Conservation (phyloP, 306 rosid species). For the Luffa acutangula region DNA sequence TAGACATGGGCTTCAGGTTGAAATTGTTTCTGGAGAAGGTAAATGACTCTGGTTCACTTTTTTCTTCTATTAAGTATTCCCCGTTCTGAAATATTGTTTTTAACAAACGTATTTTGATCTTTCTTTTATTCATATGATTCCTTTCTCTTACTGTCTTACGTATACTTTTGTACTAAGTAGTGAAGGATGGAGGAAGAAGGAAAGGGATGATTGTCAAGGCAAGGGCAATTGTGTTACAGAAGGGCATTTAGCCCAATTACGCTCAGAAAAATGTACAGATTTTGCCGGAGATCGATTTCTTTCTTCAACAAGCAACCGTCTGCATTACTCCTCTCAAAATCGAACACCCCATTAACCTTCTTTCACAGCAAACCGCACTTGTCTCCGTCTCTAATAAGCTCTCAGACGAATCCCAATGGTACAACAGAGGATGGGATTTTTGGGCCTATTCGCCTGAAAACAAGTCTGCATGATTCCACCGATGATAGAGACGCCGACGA, state of each 20-base stretch:
- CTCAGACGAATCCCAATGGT: not conserved
- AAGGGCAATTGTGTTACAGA: too few species aligned
- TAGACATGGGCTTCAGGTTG: constrained; percentile 76
- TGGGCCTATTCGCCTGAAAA: constrained; percentile 32
- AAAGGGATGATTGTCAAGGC: not conserved
- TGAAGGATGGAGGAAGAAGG: not conserved
- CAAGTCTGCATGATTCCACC: not conserved
- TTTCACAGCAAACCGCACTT: constrained; percentile 4
- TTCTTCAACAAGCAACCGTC: constrained; percentile 5
- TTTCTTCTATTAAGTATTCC: not conserved
- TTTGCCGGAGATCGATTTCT: constrained; percentile 14
- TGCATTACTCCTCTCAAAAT: constrained; percentile 8
- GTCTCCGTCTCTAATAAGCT: constrained; percentile 5
- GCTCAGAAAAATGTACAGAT: constrained; percentile 24
- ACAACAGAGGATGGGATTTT: constrained; percentile 7
- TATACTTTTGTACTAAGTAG: not conserved
- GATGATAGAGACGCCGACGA: constrained; percentile 30
- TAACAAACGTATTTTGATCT: not conserved
- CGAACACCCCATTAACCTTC: constrained; percentile 9
- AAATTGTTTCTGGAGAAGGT: constrained; percentile 91
- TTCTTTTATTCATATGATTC: not conserved
- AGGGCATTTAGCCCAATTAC: not conserved
- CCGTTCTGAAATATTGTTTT: not conserved
- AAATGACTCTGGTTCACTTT: constrained; percentile 4
- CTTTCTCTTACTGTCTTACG: not conserved